Base-by-base conservation (phyloP, 805 yeast species). In the Metschnikowia hibisci region DNA sequence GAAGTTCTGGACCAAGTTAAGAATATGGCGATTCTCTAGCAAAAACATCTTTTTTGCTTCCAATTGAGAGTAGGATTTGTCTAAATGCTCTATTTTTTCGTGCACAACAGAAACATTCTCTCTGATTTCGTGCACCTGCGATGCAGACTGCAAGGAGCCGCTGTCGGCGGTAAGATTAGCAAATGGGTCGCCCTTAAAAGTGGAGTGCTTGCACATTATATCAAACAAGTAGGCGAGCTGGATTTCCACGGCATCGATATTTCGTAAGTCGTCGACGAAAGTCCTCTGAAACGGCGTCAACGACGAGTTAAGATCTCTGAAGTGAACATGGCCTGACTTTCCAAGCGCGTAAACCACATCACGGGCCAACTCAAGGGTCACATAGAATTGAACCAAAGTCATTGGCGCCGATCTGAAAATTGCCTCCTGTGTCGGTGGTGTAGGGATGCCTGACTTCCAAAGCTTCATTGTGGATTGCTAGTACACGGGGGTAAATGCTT, bases 121-220 rank as follows among this genome's bases (percentile, higher is more conserved):
- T 41, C 53, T 57, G 40, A 66, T 53, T 12, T 56, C 60, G 47
- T 68, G 73, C 57, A 68, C 58, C 30, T 65, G 71, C 9, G 69
- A 58, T 2, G 61, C 39, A 6, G 64, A 39, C 4, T 71, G 71
- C 33, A 68, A 55, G 3, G 49, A 48, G 27, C 47, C 38, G 53
- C 85, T 76, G 46, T 90, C 87, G 3, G 73, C 67, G 32, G 82
- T 47, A 31, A 62, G 47, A 25, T 58, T 57, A 34, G 57, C 57
- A 38, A 45, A 55, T 3, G 55, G 42, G 42, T 64, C 68, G 5
- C 56, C 53, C 39, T 52, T 57, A 6, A 58, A 33, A 2, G 65
- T 57, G 12, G 53, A 53, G 49, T 61, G 62, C 42, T 63, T 67
- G 14, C 33, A 23, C 72, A 70, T 64, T 31, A 57, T 51, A 5